Conservation (phyloP, 768 basidiomycete genomes). For the Mycena chlorophos region DNA sequence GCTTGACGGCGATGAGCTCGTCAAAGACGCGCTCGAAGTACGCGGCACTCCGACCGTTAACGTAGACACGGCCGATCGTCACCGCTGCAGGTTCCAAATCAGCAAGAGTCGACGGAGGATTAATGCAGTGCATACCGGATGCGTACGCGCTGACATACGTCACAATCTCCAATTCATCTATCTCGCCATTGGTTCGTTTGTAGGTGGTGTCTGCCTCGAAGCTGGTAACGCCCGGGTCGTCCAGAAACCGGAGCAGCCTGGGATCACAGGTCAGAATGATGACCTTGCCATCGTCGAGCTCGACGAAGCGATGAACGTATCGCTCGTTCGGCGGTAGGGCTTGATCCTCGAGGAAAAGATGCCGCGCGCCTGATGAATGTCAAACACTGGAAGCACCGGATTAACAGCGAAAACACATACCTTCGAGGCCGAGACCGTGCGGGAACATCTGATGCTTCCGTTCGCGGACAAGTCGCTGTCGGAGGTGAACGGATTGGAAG, state of each 20-base stretch:
- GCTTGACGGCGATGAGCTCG: not conserved
- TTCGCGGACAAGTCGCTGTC: not conserved
- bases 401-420: not conserved
- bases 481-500: not conserved
- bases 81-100: not conserved
- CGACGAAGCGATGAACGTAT: not conserved
- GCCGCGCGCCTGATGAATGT: not conserved
- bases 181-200: not conserved
- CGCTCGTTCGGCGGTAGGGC: not conserved
- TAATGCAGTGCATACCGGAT: too few relatives aligned
- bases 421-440: not conserved
- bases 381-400: not conserved
- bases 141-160: not conserved
- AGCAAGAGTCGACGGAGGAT: not conserved
- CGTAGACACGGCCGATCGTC: slow-evolving; percentile 8
- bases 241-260: not conserved
- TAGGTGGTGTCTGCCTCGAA: not conserved
- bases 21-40: slow-evolving; percentile 8
- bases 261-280: not conserved
- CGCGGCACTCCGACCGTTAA: slow-evolving; percentile 1
- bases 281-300: not conserved
- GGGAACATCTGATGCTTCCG: not conserved
- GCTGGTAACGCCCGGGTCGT: not conserved
- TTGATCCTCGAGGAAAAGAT: not conserved
- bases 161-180: not conserved